Evolutionary conservation across 352 stramenopile species (phyloP).

Genomic region (Globisporangium takayamanum): DNA sequence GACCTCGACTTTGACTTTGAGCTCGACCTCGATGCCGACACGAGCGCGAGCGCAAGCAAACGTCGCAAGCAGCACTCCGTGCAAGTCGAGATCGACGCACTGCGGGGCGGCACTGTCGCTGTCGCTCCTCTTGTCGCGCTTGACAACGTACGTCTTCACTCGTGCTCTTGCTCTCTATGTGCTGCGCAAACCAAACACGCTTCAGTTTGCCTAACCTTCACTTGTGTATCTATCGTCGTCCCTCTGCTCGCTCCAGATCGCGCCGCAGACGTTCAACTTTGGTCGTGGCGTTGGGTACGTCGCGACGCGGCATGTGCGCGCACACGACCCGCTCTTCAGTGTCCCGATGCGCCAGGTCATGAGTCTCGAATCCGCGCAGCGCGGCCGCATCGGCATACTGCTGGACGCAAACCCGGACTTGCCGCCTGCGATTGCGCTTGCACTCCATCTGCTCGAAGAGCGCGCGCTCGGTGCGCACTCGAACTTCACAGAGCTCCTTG

Average conservation of each 20-base stretch:
- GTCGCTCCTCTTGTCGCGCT: background rate
- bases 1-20: slow-evolving; percentile 14
- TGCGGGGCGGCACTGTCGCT: background rate
- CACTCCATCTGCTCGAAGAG: slow-evolving; percentile 44
- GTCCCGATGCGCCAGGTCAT: slow-evolving; percentile 30
- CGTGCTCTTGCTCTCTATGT: background rate
- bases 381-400: slow-evolving; percentile 26
- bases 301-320: slow-evolving; percentile 1
- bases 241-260: slow-evolving; percentile 6
- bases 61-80: background rate
- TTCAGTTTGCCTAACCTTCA: background rate
- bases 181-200: background rate
- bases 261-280: slow-evolving; percentile 33
- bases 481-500: slow-evolving; percentile 33
- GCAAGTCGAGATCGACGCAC: slow-evolving; percentile 2
- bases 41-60: no score
- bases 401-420: slow-evolving; percentile 40
- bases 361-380: slow-evolving; percentile 25
- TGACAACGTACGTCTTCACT: background rate
- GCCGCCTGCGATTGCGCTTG: slow-evolving; percentile 29
- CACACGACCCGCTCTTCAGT: slow-evolving; percentile 21
- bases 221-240: background rate
- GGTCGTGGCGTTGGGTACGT: slow-evolving; percentile 32
- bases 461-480: slow-evolving; percentile 23
- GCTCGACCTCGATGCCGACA: slow-evolving; percentile 1